Base-by-base conservation (phyloP, 371 early-diverging fungal species). In the Lichtheimia hyalospora region DNA sequence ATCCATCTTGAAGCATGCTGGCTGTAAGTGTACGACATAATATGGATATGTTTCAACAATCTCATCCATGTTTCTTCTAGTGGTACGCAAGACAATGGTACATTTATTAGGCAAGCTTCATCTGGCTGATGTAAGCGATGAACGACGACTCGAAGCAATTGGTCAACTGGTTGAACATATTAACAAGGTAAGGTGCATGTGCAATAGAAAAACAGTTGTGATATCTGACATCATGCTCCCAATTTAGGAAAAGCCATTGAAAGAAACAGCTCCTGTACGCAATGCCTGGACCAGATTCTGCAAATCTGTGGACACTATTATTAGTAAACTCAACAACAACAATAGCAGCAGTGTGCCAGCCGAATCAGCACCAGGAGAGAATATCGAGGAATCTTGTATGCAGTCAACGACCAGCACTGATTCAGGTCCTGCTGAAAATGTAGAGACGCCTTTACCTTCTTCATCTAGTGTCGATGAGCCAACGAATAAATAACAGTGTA, bases 101-200 rank as follows among this genome's bases (percentile, higher is more conserved):
- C 75, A 78, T 44, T 67, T 74, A 52, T 57, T 82, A 2, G 44
- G 62, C 5, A 74, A 67, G 46, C 18, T 82, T 5, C 56, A 73
- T 50, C 57, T 80, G 8, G 64, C 73, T 28, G 73, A 76, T 43
- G 66, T 60, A 0, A 59, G 61, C 15, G 59, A 66, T 3, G 51
- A 54, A n/a, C 57, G 66, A 12, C 55, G 66, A 12, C 55, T 82
- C 3, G 39, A 61, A 15, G 68, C 71, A 39, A 64, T 82, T 1
- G 27, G 63, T 1, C 28, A 50, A 10, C 40, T 73, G n/a, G 57
- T 62, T 4, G 65, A 68, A 8, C 53, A 57, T n/a, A 67, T 77
- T 18, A 66, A 75, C 34, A 59, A 57, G 41, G 80, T 77, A 69
- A 68, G 15, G 39, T 40, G 10, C 34, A 34, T 34, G 34, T 34